Evolutionary conservation across 192 early-diverging fungal species (phyloP).

Genomic region (Coemansia biformis): DNA sequence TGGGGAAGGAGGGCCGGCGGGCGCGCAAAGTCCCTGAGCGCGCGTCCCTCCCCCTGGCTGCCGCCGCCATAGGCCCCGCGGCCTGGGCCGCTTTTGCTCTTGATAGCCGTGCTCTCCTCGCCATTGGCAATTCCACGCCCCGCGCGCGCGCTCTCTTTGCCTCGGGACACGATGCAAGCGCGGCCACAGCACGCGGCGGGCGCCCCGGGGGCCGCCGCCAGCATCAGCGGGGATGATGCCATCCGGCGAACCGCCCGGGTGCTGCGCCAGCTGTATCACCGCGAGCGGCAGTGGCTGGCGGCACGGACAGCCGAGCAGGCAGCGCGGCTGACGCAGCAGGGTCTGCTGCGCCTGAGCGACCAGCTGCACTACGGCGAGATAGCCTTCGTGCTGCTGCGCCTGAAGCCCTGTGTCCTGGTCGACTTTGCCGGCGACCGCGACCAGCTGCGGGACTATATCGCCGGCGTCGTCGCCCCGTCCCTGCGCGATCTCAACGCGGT

Average conservation of each 20-base stretch:
- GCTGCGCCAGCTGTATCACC: slow-evolving; percentile 36
- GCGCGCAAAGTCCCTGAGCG: too few species aligned
- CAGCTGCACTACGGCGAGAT: slow-evolving; percentile 46
- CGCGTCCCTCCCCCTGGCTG: too few species aligned
- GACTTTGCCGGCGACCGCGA: slow-evolving; percentile 34
- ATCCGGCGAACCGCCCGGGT: slow-evolving; percentile 36
- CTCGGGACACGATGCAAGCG: too few species aligned
- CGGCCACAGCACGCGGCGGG: too few species aligned
- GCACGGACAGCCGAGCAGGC: slow-evolving; percentile 22
- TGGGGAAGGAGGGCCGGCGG: too few species aligned
- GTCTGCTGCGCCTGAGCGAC: slow-evolving; percentile 25
- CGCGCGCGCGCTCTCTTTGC: too few species aligned
- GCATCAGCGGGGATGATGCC: slow-evolving; percentile 13
- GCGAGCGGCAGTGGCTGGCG: slow-evolving; percentile 32
- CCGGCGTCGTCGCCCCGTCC: slow-evolving; percentile 18
- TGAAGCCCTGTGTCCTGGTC: slow-evolving; percentile 40
- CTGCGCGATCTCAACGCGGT: slow-evolving; percentile 34
- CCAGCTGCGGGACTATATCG: slow-evolving; percentile 27
- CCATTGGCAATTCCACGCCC: too few species aligned
- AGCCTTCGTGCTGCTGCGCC: slow-evolving; percentile 33
- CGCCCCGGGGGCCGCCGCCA: too few species aligned
- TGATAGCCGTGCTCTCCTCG: too few species aligned
- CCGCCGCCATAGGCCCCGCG: too few species aligned
- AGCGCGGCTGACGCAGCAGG: slow-evolving; percentile 29
- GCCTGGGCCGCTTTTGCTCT: too few species aligned